phyloP scores from a whole-genome alignment of 176 grass and related monocot species.

The Thalia dealbata region DNA sequence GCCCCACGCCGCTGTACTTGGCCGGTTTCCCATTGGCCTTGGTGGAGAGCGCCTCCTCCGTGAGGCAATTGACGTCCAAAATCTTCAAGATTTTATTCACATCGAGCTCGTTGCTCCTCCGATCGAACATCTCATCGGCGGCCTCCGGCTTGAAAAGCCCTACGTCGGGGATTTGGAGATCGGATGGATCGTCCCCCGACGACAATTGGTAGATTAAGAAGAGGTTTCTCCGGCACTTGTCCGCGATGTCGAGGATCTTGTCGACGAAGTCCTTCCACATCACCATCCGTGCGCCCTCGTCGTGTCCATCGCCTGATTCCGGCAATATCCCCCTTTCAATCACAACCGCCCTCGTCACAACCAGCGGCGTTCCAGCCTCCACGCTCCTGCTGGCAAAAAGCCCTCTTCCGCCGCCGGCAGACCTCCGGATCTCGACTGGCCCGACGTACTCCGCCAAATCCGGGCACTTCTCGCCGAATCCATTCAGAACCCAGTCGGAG shows the following conservation, averaged over 20 bases:
- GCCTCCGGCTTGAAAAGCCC: slow-evolving; percentile 32
- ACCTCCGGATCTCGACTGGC: slow-evolving; percentile 51
- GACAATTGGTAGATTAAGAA: slow-evolving; percentile 51
- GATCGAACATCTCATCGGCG: slow-evolving; percentile 1
- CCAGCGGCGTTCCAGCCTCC: slow-evolving; percentile 42
- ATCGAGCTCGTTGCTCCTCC: slow-evolving; percentile 17
- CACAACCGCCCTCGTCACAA: slow-evolving; percentile 56
- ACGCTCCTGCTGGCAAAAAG: slow-evolving; percentile 51
- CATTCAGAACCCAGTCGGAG: slow-evolving; percentile 51
- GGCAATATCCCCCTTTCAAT: slow-evolving; percentile 56
- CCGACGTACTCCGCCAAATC: slow-evolving; percentile 66
- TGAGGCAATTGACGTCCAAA: slow-evolving; percentile 79
- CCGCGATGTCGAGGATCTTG: slow-evolving; percentile 49
- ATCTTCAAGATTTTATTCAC: slow-evolving; percentile 56
- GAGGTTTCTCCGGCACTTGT: slow-evolving; percentile 45
- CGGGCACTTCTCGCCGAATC: slow-evolving; percentile 43
- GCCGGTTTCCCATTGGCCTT: slow-evolving; percentile 37
- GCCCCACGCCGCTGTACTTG: slow-evolving; percentile 48
- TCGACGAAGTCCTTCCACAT: slow-evolving; percentile 89
- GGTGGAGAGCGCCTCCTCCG: slow-evolving; percentile 38
- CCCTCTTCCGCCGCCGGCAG: slow-evolving; percentile 35
- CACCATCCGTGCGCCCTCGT: slow-evolving; percentile 57
- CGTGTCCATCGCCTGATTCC: slow-evolving; percentile 11
- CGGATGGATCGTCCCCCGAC: slow-evolving; percentile 35
- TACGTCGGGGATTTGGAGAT: slow-evolving; percentile 40